phyloP scores from a whole-genome alignment of 2,329 filamentous ascomycete genomes.

The Claviceps arundinis region DNA sequence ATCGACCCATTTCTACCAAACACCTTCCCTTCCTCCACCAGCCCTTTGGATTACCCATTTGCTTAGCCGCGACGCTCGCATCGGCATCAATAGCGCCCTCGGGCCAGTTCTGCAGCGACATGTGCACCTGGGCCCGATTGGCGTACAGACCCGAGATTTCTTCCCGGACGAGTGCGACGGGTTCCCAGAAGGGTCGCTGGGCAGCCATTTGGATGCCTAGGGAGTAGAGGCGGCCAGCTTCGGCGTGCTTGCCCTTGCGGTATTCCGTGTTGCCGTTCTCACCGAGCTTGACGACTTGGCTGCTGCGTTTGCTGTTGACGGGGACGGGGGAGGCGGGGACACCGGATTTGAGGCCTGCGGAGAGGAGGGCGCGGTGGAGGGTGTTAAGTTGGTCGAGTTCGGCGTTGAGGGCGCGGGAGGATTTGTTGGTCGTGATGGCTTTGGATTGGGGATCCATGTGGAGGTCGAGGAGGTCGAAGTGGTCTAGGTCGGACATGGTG shows the following conservation, averaged over 20 bases:
- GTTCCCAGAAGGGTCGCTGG: slow-evolving; percentile 75
- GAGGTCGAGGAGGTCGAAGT: slow-evolving; percentile 73
- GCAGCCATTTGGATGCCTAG: slow-evolving; percentile 87
- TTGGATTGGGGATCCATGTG: slow-evolving; percentile 73
- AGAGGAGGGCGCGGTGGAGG: slow-evolving; percentile 62
- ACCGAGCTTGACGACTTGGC: slow-evolving; percentile 79
- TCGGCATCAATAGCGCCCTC: slow-evolving; percentile 82
- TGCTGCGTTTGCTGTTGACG: slow-evolving; percentile 82
- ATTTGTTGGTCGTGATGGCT: slow-evolving; percentile 41
- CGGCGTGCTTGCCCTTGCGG: slow-evolving; percentile 60
- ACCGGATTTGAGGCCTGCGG: slow-evolving; percentile 40
- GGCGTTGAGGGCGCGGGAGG: slow-evolving; percentile 38
- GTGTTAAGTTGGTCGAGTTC: slow-evolving; percentile 65
- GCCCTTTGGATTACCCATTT: slow-evolving; percentile 77
- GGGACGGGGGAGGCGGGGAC: slow-evolving; percentile 78
- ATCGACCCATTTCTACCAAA: slow-evolving; percentile 77
- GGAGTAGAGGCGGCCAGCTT: slow-evolving; percentile 70
- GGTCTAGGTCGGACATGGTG: slow-evolving; percentile 47
- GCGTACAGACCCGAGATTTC: slow-evolving; percentile 69
- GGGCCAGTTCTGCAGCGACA: slow-evolving; percentile 69
- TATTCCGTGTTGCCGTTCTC: slow-evolving; percentile 75
- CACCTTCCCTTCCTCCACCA: slow-evolving; percentile 86
- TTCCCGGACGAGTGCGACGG: slow-evolving; percentile 67
- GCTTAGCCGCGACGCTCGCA: slow-evolving; percentile 76
- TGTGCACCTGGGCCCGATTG: slow-evolving; percentile 83